A percentile compares a stretch with the other conserved stretches of the same genome.
Evolutionary conservation across 495 filamentous ascomycete genomes (phyloP).

Genomic region (Penicillium taxi): DNA sequence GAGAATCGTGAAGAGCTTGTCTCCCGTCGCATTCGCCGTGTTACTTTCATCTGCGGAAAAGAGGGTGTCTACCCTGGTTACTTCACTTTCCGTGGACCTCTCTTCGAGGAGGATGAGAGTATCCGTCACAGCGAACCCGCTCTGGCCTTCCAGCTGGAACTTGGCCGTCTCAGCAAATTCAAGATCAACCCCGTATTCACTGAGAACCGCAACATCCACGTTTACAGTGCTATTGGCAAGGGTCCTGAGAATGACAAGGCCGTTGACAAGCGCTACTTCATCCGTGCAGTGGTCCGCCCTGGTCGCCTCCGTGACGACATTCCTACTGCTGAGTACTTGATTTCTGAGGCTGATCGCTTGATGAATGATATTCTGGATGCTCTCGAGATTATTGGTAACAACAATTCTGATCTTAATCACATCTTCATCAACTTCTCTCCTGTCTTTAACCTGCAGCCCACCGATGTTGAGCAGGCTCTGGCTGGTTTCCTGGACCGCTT

Average conservation of each 20-base stretch:
- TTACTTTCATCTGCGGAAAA: conserved; percentile 94
- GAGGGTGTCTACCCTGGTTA: conserved; percentile 95
- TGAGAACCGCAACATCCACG: conserved; percentile 97
- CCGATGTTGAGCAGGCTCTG: conserved; percentile 89
- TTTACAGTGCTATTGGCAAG: conserved; percentile 95
- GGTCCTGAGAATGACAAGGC: conserved; percentile 75
- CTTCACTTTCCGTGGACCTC: conserved; percentile 92
- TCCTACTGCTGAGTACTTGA: conserved; percentile 93
- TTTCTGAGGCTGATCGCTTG: conserved; percentile 90
- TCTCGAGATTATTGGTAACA: conserved; percentile 96
- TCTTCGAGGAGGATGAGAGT: conserved; percentile 81
- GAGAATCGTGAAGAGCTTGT: conserved; percentile 78
- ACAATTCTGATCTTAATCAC: conserved; percentile 98
- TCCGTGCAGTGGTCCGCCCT: conserved; percentile 84
- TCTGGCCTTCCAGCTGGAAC: conserved; percentile 94
- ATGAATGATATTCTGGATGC: conserved; percentile 98
- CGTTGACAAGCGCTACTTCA: conserved; percentile 85
- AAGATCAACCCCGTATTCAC: conserved; percentile 96
- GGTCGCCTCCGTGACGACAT: conserved; percentile 94
- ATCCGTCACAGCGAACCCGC: conserved; percentile 97
- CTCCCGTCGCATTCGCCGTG: conserved; percentile 69
- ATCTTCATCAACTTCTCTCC: conserved; percentile 99
- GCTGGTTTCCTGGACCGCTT: conserved; percentile 95
- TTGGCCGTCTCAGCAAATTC: conserved; percentile 91
- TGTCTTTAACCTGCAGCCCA: conserved; percentile 83